Base-by-base conservation (phyloP, 1,284 basidiomycete genomes). In the Cutaneotrichosporon arboriforme region DNA sequence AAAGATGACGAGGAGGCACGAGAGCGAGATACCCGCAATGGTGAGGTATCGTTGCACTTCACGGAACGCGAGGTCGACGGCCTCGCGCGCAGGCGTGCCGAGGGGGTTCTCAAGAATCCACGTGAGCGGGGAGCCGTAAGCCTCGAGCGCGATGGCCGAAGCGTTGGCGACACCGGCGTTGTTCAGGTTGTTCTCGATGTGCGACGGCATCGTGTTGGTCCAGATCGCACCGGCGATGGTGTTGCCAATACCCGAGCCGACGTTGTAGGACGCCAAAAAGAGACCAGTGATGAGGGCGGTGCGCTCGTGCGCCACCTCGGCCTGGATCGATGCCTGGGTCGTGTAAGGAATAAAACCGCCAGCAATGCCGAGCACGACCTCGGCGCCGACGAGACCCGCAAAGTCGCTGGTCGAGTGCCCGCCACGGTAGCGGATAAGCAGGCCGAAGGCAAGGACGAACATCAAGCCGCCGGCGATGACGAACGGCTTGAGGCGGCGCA, bases 191-290 rank as follows among this genome's bases (percentile, higher is more conserved):
- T 46, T 49, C 17, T 47, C 26, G 8, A 66, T 41, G 39, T 64
- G 55, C 9, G 21, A 36, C n/a, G 63, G 63, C 54, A 65, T 57
- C 23, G 45, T 40, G 54, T 45, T 65, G 22, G 51, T 63, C 62
- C 76, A 77, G 55, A 78, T 75, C 7, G 68, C 74, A 26, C 70
- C 76, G 7, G 75, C 74, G 58, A 77, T 68, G 18, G 72, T 67
- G 54, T 68, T 67, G 14, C 76, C 76, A 23, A 77, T 58, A 0
- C 72, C 70, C 15, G 66, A 66, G n/a, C 76, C 76, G 52, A 77
- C 66, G 41, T 67, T 66, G 65, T 77, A 76, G 2, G 62, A 60
- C 34, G 67, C 64, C 61, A 76, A 75, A 12, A 64, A 65, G 20
- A 77, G 60, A 1, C 65, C 67, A 31, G 74, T 74, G 48, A 78